Evolutionary conservation across 1,284 basidiomycete species (phyloP).

Genomic region (Malassezia arunalokei): DNA sequence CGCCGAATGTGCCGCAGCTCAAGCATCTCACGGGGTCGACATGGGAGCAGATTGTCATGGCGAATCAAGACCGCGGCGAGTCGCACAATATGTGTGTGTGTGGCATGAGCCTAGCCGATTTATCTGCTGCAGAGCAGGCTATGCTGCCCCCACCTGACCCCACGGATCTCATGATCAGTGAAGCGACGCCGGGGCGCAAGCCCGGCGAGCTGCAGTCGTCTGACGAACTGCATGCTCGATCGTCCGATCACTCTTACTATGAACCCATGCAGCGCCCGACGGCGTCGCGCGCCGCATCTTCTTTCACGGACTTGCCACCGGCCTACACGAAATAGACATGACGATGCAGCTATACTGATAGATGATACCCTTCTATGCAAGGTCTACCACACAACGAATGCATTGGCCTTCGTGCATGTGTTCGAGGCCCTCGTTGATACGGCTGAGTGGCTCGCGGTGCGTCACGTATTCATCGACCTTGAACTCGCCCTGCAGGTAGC

Average conservation of each 20-base stretch:
- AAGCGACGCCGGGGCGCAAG: conserved; percentile 31
- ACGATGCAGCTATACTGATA: too few species aligned
- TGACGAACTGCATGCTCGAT: background rate
- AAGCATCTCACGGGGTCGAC: conserved; percentile 6
- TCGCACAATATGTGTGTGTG: conserved; percentile 44
- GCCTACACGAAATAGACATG: background rate
- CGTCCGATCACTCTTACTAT: background rate
- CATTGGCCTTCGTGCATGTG: conserved; percentile 90
- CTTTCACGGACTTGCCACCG: background rate
- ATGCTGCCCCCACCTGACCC: conserved; percentile 30
- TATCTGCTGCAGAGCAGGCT: conserved; percentile 29
- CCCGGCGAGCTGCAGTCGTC: conserved; percentile 27
- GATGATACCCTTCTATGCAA: conserved; percentile 4
- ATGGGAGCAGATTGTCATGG: conserved; percentile 20
- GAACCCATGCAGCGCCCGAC: background rate
- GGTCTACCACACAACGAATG: conserved; percentile 58
- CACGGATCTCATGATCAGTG: conserved; percentile 23
- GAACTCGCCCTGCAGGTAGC: conserved; percentile 44
- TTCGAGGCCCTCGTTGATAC: conserved; percentile 79
- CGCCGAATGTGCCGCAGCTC: background rate
- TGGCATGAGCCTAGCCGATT: conserved; percentile 38
- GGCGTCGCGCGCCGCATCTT: background rate
- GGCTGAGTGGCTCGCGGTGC: conserved; percentile 51
- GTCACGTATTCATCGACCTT: conserved; percentile 48
- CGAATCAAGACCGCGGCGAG: conserved; percentile 24